Percentiles rank a stretch among this genome's conserved stretches.
These are phyloP conservation scores for Chloranthus sessilifolius DNA, from an alignment of 164 flowering plant species.

Conservation along the genomic window DNA sequence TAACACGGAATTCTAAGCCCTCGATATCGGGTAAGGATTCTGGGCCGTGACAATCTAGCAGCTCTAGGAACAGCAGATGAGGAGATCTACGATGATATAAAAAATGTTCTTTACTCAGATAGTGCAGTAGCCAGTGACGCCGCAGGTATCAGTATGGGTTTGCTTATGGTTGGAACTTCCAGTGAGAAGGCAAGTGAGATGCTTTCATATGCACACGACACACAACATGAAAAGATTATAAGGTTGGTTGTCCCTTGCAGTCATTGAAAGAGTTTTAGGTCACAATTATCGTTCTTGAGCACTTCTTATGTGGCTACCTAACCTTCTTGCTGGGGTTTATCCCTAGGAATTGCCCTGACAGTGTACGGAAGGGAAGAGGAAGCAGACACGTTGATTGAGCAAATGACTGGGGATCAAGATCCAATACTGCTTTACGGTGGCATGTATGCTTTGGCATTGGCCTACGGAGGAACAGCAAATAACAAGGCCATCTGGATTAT, in stretches of 20 bases:
- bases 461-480: constrained; percentile 86
- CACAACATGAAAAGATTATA: constrained; percentile 92
- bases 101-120: constrained; percentile 76
- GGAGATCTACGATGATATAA: constrained; percentile 81
- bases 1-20: too few species aligned
- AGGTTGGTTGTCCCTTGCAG: constrained; percentile 34
- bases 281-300: not conserved
- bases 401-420: constrained; percentile 91
- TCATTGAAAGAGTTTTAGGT: not conserved
- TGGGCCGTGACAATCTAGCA: too few species aligned
- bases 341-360: constrained; percentile 92
- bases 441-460: constrained; percentile 92
- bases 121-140: constrained; percentile 99
- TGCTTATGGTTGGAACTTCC: constrained; percentile 92
- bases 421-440: constrained; percentile 93
- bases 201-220: constrained; percentile 94
- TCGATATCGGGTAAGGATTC: too few species aligned
- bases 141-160: constrained; percentile 90
- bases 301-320: not conserved
- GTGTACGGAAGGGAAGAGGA: constrained; percentile 97
- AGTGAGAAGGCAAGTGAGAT: constrained; percentile 89
- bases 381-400: constrained; percentile 88
- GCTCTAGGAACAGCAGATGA: constrained; percentile 92
- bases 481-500: constrained; percentile 93
- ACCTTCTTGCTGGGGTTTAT: constrained; percentile 54